These are phyloP conservation scores for Sporothrix schenckii DNA, from an alignment of 2,329 filamentous ascomycete genomes.

Conservation along the genomic window DNA sequence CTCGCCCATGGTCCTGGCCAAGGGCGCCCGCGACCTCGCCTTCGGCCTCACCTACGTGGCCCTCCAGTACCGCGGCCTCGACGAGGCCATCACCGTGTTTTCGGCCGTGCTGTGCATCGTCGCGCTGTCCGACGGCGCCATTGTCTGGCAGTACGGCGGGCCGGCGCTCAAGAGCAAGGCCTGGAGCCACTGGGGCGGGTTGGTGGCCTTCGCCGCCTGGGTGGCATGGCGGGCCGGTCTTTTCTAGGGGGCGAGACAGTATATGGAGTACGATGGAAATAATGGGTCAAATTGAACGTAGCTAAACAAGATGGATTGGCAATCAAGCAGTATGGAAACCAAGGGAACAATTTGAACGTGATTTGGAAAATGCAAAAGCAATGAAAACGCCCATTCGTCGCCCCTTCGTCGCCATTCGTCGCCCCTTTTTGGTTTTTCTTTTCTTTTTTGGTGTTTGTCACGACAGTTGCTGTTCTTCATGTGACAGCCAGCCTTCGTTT, in stretches of 20 bases:
- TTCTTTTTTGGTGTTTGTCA: background rate
- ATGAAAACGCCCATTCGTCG: no score
- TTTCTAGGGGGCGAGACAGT: background rate
- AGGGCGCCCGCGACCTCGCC: slow-evolving; percentile 19
- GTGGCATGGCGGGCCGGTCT: slow-evolving; percentile 11
- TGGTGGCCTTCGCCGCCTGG: slow-evolving; percentile 9
- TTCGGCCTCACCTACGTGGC: slow-evolving; percentile 22
- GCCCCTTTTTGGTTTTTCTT: background rate
- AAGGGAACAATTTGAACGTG: no score
- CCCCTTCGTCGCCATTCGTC: no score
- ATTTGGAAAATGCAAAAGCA: no score
- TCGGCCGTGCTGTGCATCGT: background rate
- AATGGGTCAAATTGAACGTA: no score
- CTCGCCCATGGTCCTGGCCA: slow-evolving; percentile 22
- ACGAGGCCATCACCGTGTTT: slow-evolving; percentile 17
- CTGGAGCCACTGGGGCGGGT: slow-evolving; percentile 9
- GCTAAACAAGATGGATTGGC: no score
- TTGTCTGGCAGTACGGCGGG: slow-evolving; percentile 21
- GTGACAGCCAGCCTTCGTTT: no score
- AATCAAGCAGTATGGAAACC: no score
- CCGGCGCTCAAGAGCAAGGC: background rate
- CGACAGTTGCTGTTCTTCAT: no score
- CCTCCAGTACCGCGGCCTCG: slow-evolving; percentile 22
- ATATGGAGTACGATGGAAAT: no score
- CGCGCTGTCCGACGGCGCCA: slow-evolving; percentile 3